Evolutionary conservation across 23 red algal species (phyloP), one percentile per base, ranked within the genome.

Genomic region (Agarophyton chilense): DNA sequence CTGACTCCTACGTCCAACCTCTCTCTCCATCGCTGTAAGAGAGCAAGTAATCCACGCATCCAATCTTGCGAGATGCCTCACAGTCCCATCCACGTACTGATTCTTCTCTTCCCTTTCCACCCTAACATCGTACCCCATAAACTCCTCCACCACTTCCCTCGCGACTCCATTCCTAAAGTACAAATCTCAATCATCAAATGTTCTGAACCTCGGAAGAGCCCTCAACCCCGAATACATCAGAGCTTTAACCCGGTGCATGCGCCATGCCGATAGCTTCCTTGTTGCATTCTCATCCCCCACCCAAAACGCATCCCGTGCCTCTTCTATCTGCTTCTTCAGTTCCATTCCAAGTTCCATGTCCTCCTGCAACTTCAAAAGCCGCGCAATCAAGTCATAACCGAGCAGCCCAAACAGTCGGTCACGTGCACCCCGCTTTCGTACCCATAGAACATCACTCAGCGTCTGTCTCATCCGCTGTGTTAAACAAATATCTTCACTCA

Each of bases 391-490:
- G n/a, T n/a, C n/a, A n/a, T n/a, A n/a, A n/a, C n/a, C n/a, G n/a
- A n/a, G n/a, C n/a, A n/a, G n/a, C n/a, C n/a, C n/a, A n/a, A n/a
- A n/a, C n/a, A n/a, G n/a, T n/a, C n/a, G n/a, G n/a, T n/a, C n/a
- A n/a, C n/a, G n/a, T n/a, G n/a, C n/a, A n/a, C n/a, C n/a, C n/a
- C n/a, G n/a, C n/a, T n/a, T n/a, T n/a, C n/a, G n/a, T n/a, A n/a
- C n/a, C n/a, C n/a, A n/a, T n/a, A n/a, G n/a, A n/a, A n/a, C n/a
- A n/a, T n/a, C n/a, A n/a, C n/a, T n/a, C n/a, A n/a, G n/a, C n/a
- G n/a, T n/a, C n/a, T n/a, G n/a, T n/a, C n/a, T 68, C 62, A 68
- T 68, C 22, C 62, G 22, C 33, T 68, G 62, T 25, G 13, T 68
- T 24, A 68, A 68, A 24, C 62, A 68, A 11, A 33, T 68, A 25